Evolutionary conservation across 352 stramenopile genomes (phyloP).

Genomic region (Globisporangium megalacanthum): DNA sequence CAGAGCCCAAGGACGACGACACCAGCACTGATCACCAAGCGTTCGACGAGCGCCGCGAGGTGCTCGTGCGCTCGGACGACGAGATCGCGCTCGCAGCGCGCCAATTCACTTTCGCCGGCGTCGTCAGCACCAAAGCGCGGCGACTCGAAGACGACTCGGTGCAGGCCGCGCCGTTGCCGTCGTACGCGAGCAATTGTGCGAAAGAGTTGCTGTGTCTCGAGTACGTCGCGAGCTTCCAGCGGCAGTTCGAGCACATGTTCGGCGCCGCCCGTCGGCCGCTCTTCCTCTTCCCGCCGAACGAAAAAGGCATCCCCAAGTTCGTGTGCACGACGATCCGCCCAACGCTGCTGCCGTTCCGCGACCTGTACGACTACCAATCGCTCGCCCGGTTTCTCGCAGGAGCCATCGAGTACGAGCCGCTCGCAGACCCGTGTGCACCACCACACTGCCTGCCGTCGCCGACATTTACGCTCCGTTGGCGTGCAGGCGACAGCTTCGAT

Average conservation of each 20-base stretch:
- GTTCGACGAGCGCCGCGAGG: constrained; percentile 43
- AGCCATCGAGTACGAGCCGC: constrained; percentile 91
- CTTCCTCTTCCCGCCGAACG: constrained; percentile 90
- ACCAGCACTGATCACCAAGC: constrained; percentile 16
- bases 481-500: constrained; percentile 91
- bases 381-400: constrained; percentile 88
- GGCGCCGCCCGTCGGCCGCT: constrained; percentile 48
- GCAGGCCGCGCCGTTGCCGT: constrained; percentile 17
- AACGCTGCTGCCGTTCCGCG: constrained; percentile 87
- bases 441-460: constrained; percentile 80
- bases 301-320: constrained; percentile 91
- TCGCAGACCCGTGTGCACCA: constrained; percentile 73
- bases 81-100: constrained; percentile 46
- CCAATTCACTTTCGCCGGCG: constrained; percentile 69
- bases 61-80: constrained; percentile 49
- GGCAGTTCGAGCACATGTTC: constrained; percentile 89
- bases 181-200: constrained; percentile 59
- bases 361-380: constrained; percentile 89
- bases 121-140: constrained; percentile 80
- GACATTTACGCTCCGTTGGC: constrained; percentile 84
- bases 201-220: constrained; percentile 93
- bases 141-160: constrained; percentile 58
- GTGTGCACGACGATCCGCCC: constrained; percentile 92
- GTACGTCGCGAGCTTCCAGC: constrained; percentile 90
- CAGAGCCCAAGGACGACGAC: constrained; percentile 40